Evolutionary conservation across 306 rosid genomes (phyloP).

Genomic region (Cucumis melo): DNA sequence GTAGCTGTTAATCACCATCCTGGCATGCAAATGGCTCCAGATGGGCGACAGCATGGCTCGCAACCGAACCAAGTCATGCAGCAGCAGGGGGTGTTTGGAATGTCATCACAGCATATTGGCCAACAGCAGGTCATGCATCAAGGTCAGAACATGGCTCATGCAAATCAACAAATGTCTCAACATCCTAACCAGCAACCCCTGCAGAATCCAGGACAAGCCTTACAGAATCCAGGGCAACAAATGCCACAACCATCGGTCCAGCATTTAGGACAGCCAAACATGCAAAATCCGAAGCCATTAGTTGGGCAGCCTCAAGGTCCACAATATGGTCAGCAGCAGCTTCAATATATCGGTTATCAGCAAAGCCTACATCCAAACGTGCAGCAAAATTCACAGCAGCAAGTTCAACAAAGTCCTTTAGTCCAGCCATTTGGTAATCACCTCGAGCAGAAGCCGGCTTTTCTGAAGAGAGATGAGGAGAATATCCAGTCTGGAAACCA

Average conservation of each 20-base stretch:
- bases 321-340: slow-evolving; percentile 45
- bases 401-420: slow-evolving; percentile 32
- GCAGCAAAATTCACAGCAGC: slow-evolving; percentile 45
- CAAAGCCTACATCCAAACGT: slow-evolving; percentile 39
- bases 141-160: slow-evolving; percentile 40
- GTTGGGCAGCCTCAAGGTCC: slow-evolving; percentile 43
- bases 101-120: background rate
- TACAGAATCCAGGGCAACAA: slow-evolving; percentile 45
- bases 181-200: slow-evolving; percentile 15
- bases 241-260: slow-evolving; percentile 30
- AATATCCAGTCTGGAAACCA: slow-evolving; percentile 59
- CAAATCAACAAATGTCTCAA: slow-evolving; percentile 37
- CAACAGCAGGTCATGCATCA: slow-evolving; percentile 6
- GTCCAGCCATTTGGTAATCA: slow-evolving; percentile 50
- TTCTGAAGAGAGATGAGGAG: slow-evolving; percentile 39
- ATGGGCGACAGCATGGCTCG: slow-evolving; percentile 36
- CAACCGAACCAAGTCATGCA: slow-evolving; percentile 31
- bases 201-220: slow-evolving; percentile 34
- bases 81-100: slow-evolving; percentile 24
- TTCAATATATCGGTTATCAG: slow-evolving; percentile 62
- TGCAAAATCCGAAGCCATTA: slow-evolving; percentile 45
- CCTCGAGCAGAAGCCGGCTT: slow-evolving; percentile 31
- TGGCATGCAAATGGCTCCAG: slow-evolving; percentile 34
- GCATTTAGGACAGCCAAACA: slow-evolving; percentile 35
- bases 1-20: slow-evolving; percentile 28